phyloP scores from a whole-genome alignment of 257 asterid genomes.

The Solanum pimpinellifolium region DNA sequence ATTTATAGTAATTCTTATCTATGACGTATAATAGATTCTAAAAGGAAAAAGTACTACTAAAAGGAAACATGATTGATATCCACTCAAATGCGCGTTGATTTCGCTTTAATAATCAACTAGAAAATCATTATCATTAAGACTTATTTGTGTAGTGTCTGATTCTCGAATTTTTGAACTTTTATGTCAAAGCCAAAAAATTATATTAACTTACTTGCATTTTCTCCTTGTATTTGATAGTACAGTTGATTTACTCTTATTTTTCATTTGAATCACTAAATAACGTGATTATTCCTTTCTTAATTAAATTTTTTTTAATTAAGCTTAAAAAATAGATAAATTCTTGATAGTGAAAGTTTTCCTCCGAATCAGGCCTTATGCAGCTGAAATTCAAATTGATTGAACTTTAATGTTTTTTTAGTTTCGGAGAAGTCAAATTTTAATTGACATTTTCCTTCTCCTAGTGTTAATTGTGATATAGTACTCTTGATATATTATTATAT shows the following conservation, averaged over 20 bases:
- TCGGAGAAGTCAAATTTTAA: too few species aligned
- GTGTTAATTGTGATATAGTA: not conserved
- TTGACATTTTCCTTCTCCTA: too few species aligned
- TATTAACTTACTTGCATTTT: not conserved
- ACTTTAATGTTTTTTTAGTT: too few species aligned
- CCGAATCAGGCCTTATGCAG: not conserved
- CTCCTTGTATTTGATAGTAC: not conserved
- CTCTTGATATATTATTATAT: not conserved
- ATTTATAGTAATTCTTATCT: not conserved
- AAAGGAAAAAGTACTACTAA: not conserved
- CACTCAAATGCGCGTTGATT: not conserved
- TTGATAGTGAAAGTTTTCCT: not conserved
- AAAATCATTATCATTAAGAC: not conserved
- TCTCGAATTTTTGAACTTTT: not conserved
- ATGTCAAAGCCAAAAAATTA: not conserved
- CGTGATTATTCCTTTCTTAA: accelerated
- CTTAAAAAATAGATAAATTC: too few species aligned
- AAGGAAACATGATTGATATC: not conserved
- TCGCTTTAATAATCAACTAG: not conserved
- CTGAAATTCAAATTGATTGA: too few species aligned
- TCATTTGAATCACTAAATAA: too few species aligned
- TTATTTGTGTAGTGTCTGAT: not conserved
- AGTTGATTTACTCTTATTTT: not conserved
- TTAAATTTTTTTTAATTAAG: accelerated
- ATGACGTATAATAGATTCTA: not conserved